Base-by-base conservation (phyloP, 345 rosid species). In the Linum lewisii region DNA sequence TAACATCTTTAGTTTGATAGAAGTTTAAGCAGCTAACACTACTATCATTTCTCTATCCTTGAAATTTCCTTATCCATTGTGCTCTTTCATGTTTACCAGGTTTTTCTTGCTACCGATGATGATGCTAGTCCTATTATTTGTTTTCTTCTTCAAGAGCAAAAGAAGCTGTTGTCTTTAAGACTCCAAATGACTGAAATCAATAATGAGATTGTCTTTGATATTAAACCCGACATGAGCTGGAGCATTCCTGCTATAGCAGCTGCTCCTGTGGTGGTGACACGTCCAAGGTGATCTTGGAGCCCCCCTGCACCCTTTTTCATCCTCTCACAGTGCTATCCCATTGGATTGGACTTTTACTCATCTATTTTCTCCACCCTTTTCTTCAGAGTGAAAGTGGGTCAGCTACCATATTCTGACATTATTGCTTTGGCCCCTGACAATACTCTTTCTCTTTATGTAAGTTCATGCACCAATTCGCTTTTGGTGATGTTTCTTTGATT, bases 181-280 rank as follows among this genome's bases (percentile, higher is more conserved):
- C 97, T 93, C 74, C 91, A 84, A 67, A 75, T 79, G 59, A 61
- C 81, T 77, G 98, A 88, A 76, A 84, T 84, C 61, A 83, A 81
- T 66, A 79, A 78, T 51, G 98, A 86, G 66, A 73, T 81, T 63
- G 63, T 83, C 63, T 83, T 80, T 63, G 94, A 92, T 64, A 68
- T 85, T 68, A 83, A 83, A 72, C 94, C 95, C 44, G 91, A 86
- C 70, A 74, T 81, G 84, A 82, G 94, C 84, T 84, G 97, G 99
- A 84, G 83, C 74, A 78, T 86, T 59, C 73, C 95, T 53, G 89
- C 99, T 54, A 71, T 87, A 77, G 83, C 94, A 66, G 97, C 99
- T 62, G 91, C 84, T 38, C 88, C 95, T 60, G 90, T 89, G 67
- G 63, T 64, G 66, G 93, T 89, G 60, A 89, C 95, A 54, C 95